Percentiles rank a stretch among this genome's conserved stretches.
These are phyloP conservation scores for Cercospora zeae-maydis DNA, from an alignment of 2,329 filamentous ascomycete genomes.

Conservation along the genomic window DNA sequence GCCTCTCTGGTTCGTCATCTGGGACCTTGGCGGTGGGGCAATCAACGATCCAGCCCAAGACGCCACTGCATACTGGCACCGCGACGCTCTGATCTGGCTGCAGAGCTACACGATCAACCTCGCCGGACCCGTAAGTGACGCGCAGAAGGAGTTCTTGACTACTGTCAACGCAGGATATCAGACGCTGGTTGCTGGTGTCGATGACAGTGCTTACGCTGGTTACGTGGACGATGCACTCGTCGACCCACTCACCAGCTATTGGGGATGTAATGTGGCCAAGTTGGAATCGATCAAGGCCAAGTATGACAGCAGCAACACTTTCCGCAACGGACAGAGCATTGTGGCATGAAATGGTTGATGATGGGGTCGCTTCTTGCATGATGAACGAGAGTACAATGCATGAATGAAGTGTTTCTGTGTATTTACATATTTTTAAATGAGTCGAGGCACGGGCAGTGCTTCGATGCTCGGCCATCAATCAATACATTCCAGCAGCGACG, in stretches of 20 bases:
- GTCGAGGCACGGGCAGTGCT: too few species aligned
- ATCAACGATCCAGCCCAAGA: slow-evolving; percentile 15
- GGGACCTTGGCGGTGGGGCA: slow-evolving; percentile 18
- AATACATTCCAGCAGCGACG: too few species aligned
- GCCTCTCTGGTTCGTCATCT: slow-evolving; percentile 20
- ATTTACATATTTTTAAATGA: too few species aligned
- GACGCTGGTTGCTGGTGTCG: slow-evolving; percentile 7
- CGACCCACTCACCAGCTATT: slow-evolving; percentile 31
- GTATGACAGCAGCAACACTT: slow-evolving; percentile 33
- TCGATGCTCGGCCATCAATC: too few species aligned
- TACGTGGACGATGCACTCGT: slow-evolving; percentile 32
- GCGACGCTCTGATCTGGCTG: slow-evolving; percentile 20
- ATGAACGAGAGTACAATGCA: not conserved
- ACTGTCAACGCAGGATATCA: slow-evolving; percentile 3
- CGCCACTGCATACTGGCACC: slow-evolving; percentile 18
- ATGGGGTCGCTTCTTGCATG: not conserved
- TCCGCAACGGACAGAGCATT: slow-evolving; percentile 22
- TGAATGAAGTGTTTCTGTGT: too few species aligned
- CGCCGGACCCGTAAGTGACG: not conserved
- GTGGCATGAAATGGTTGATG: not conserved
- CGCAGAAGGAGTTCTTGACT: slow-evolving; percentile 12
- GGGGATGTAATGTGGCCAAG: slow-evolving; percentile 29
- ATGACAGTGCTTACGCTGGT: slow-evolving; percentile 19
- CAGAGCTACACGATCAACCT: slow-evolving; percentile 19
- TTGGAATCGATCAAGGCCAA: slow-evolving; percentile 32